phyloP scores from a whole-genome alignment of 495 filamentous ascomycete species.

The Filosporella fistucella region DNA sequence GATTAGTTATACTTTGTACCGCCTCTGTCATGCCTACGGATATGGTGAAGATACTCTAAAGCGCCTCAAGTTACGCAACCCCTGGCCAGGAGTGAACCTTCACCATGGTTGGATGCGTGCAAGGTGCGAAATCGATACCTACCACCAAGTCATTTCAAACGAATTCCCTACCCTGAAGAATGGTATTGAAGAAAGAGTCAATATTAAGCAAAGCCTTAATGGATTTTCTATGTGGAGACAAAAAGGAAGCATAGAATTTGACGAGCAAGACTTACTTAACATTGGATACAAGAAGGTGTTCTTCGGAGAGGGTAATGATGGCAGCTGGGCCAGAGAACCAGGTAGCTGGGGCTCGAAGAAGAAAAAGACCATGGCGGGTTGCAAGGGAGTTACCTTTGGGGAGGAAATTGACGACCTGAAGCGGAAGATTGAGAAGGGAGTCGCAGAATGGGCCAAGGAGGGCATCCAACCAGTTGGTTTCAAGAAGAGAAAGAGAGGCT shows the following conservation, averaged over 20 bases:
- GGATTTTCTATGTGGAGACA: neutral
- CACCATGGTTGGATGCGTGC: constrained; percentile 9
- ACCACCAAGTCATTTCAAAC: neutral
- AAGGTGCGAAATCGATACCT: neutral
- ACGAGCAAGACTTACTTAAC: neutral
- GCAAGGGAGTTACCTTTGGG: neutral
- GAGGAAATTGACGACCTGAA: constrained; percentile 3
- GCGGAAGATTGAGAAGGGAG: neutral
- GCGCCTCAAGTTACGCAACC: constrained; percentile 1
- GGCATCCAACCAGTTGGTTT: neutral
- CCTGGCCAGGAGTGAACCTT: constrained; percentile 4
- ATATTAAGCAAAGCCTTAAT: neutral
- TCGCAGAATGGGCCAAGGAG: neutral
- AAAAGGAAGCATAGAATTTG: neutral
- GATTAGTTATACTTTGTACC: too few relatives aligned
- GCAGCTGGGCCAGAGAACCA: constrained; percentile 1
- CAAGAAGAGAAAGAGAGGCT: constrained; percentile 1
- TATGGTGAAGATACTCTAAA: too few relatives aligned
- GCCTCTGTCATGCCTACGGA: too few relatives aligned
- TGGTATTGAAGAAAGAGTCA: neutral
- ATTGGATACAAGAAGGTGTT: constrained; percentile 13
- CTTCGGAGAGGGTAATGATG: neutral
- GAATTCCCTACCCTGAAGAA: neutral
- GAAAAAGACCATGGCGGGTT: constrained; percentile 1
- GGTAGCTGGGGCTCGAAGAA: constrained; percentile 12